Evolutionary conservation across 1,284 basidiomycete genomes (phyloP), one percentile per base, ranked within the genome.

Genomic region (Irpex sp.): DNA sequence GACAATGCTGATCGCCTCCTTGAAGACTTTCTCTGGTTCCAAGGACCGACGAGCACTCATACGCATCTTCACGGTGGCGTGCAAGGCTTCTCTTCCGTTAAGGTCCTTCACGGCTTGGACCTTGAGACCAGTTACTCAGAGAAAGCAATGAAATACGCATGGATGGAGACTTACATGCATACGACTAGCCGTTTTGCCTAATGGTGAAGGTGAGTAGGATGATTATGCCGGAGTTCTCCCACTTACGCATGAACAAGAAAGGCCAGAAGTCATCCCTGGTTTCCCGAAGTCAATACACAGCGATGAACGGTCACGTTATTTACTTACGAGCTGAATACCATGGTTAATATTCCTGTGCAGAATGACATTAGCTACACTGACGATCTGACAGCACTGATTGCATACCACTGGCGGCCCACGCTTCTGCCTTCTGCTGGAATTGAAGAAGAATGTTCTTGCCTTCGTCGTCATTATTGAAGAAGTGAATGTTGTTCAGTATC

Each of bases 351-450:
- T 26, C 89, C 90, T 92, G 71, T 51, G 7, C 31, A 34, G 51
- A 60, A 9, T 7, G 15, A 21, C 38, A 38, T 57, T 17, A 58
- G 38, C 13, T 17, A 5, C 15, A 47, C 17, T 34, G 8, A 11
- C 37, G 8, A 44, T 21, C 13, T 36, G n/a, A 11, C 26, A 26
- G 26, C 26, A 26, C 65, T 54, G 38, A 48, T 19, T 51, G 56
- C 40, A 44, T 44, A 44, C 92, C 82, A 75, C 88, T 86, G 9
- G 90, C 89, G 1, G 91, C 87, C 93, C 94, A 96, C 8, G 87
- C 78, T 73, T 95, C 93, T 4, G 92, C 93, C 56, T 87, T 83
- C 71, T 93, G 92, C 72, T 95, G 94, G 15, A 95, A 80, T 72
- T 94, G 92, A 66, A 94, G 78, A 7, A 96, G 77, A 74, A 95